Base-by-base conservation (phyloP, 2,329 filamentous ascomycete species). In the Fusarium sp. region DNA sequence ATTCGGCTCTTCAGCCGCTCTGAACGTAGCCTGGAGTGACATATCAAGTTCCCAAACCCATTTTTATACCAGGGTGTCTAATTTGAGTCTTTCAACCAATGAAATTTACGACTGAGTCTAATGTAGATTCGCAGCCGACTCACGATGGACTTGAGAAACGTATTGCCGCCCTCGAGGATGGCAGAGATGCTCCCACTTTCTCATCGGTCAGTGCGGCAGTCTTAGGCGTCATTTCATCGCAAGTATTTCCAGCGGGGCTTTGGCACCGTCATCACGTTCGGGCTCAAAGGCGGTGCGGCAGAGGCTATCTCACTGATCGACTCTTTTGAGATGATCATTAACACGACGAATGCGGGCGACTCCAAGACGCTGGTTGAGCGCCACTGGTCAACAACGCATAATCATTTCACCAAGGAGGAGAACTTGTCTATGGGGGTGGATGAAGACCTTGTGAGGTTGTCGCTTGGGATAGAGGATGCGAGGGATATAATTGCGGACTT, bases 401-500 rank as follows among this genome's bases (percentile, higher is more conserved):
- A 45, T 18, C 44, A 45, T 26, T 45, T 45, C 44, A 45, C 44
- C 13, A 28, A 45, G 44, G 26, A 45, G 13, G 44, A 45, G 1
- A 45, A 28, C 13, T 15, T 45, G 3, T 45, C 18, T 28, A 45
- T 45, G 44, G 44, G 44, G 9, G 44, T 45, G 26, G 44, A 28
- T 3, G 26, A 55, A 8, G 51, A 55, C 2, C 51, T 55, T 14
- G 26, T 55, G 36, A n/a, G 51, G 20, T 31, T 55, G 3, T 55
- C 36, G 16, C 35, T 39, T n/a, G 36, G 36, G 16, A 55, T 55
- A 28, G 51, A 55, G 15, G 51, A 41, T 55, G 36, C 35, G 1
- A 55, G 51, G 36, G 51, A 55, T 31, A 30, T 55, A 14, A 41
- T 55, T n/a, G 51, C 36, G 26, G 51, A 55, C 51, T 41, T 41